Evolutionary conservation across 495 filamentous ascomycete species (phyloP).

Genomic region (Astrothelium macrocarpum): DNA sequence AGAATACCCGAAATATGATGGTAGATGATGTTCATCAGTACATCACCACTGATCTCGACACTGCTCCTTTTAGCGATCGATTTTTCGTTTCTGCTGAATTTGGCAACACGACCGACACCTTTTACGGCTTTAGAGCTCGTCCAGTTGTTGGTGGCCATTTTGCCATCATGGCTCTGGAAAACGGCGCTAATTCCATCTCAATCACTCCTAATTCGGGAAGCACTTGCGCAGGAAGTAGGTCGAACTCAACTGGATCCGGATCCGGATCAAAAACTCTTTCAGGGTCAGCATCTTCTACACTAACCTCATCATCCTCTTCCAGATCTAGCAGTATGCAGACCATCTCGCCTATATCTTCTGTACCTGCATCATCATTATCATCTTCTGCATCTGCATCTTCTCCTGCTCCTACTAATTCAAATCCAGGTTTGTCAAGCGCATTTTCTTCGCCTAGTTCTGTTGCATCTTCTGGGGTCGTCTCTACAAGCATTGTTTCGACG

Average conservation of each 20-base stretch:
- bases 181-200: not conserved
- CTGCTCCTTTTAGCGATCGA: slow-evolving; percentile 40
- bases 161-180: slow-evolving; percentile 35
- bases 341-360: not conserved
- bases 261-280: not conserved
- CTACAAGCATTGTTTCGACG: not conserved
- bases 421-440: not conserved
- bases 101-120: slow-evolving; percentile 18
- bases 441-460: not conserved
- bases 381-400: not conserved
- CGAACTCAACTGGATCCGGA: not conserved
- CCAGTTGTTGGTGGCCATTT: slow-evolving; percentile 50
- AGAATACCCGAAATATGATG: slow-evolving; percentile 23
- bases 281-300: slow-evolving; percentile 2
- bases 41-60: slow-evolving; percentile 41
- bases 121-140: slow-evolving; percentile 30
- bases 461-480: not conserved
- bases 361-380: not conserved
- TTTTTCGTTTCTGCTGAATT: slow-evolving; percentile 25
- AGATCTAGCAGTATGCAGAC: not conserved
- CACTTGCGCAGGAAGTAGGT: not conserved
- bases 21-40: slow-evolving; percentile 36
- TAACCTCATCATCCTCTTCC: not conserved
- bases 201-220: not conserved
- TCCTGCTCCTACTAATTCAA: not conserved